Evolutionary conservation across 306 rosid species (phyloP), one percentile per base, ranked within the genome.

Genomic region (Castanospermum australe): DNA sequence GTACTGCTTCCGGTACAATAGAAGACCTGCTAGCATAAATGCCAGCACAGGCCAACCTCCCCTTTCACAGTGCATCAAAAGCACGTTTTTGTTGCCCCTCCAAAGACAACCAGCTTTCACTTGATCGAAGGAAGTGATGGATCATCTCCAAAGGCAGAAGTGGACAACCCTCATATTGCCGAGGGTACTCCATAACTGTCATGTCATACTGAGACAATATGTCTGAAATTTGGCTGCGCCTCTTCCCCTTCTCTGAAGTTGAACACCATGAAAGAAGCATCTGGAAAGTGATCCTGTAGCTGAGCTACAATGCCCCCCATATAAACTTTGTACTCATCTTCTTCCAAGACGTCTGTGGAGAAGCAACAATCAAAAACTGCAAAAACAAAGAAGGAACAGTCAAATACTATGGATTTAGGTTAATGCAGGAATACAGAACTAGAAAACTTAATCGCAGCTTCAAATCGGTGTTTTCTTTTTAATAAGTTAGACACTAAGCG

Each of bases 31-130:
- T 35, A 96, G 93, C 99, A 96, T 96, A 83, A 96, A 96, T 39
- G 99, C 98, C 74, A 96, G 96, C 48, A 93, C 97, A 2, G 98
- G 99, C 99, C 99, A 96, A 51, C 99, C 98, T 67, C 99, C 98
- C 72, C 90, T 86, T 84, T 96, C 99, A 65, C 98, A 96, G 81
- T 96, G 97, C 98, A 96, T 93, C 89, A 96, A 89, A 70, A 96
- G 83, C 68, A 96, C 96, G 79, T 96, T 96, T 96, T 72, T 90
- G 97, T 41, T 96, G 96, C 75, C 96, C 95, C 86, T 90, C 99
- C 87, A 93, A 50, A 32, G 98, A 93, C 87, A 96, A 83, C 99
- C 99, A 96, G 77, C 99, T 93, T 83, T 96, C 99, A 81, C 99
- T 89, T 73, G 99, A 96, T 67, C 97, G 92, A 76, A 96, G 97